Evolutionary conservation across 805 yeast species (phyloP).

Genomic region (Sugiyamaella mastotermitis): DNA sequence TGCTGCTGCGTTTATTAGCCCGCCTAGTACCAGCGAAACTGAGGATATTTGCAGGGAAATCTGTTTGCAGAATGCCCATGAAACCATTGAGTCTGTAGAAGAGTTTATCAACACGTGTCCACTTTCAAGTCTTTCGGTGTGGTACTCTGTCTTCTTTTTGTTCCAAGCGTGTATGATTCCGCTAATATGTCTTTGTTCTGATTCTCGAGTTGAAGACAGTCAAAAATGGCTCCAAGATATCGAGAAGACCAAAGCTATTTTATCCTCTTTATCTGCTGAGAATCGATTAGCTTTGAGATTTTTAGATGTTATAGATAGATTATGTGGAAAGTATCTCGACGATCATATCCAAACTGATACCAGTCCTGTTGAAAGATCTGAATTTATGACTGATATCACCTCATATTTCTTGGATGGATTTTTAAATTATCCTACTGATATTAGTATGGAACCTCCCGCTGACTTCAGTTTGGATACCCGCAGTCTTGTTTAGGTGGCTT

Average conservation of each 20-base stretch:
- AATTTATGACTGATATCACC: slow-evolving; percentile 38
- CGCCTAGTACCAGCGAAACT: slow-evolving; percentile 23
- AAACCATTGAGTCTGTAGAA: slow-evolving; percentile 44
- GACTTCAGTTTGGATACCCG: too few species aligned
- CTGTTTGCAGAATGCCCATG: slow-evolving; percentile 47
- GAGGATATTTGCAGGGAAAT: slow-evolving; percentile 44
- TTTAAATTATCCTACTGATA: slow-evolving; percentile 2
- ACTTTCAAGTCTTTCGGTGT: slow-evolving; percentile 44
- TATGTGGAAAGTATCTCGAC: slow-evolving; percentile 24
- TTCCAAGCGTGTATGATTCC: slow-evolving; percentile 61
- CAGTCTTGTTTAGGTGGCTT: too few species aligned
- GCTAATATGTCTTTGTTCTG: slow-evolving; percentile 47
- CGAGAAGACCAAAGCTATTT: slow-evolving; percentile 35
- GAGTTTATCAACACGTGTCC: slow-evolving; percentile 25
- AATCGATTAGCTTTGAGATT: slow-evolving; percentile 44
- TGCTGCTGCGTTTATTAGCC: too few species aligned
- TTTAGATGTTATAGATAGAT: slow-evolving; percentile 40
- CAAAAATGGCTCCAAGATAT: slow-evolving; percentile 41
- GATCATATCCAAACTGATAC: slow-evolving; percentile 11
- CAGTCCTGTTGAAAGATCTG: slow-evolving; percentile 21
- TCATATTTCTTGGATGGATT: slow-evolving; percentile 41
- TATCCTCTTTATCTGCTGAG: slow-evolving; percentile 34
- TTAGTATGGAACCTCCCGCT: too few species aligned
- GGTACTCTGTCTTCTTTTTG: slow-evolving; percentile 60
- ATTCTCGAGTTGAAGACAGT: slow-evolving; percentile 42